Percentiles rank a stretch among this genome's conserved stretches.
phyloP scores from a whole-genome alignment of 2,329 filamentous ascomycete genomes.

The Talaromyces sp. region DNA sequence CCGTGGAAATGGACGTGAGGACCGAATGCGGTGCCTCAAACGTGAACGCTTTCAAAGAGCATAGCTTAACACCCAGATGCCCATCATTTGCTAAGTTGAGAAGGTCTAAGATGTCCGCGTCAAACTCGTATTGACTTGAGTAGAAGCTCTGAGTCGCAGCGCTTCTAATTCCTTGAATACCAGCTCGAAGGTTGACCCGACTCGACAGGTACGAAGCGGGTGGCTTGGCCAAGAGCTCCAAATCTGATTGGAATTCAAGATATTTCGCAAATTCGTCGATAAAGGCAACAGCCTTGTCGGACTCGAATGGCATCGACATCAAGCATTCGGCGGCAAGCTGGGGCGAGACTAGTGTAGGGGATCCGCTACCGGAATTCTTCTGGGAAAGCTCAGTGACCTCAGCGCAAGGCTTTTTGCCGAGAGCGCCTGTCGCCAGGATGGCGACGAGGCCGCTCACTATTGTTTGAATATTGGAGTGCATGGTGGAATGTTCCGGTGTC shows the following conservation, averaged over 20 bases:
- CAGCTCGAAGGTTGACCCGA: slow-evolving; percentile 44
- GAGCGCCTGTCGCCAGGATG: background rate
- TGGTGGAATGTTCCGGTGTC: background rate
- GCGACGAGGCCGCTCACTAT: background rate
- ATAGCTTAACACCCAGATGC: slow-evolving; percentile 40
- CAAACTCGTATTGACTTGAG: slow-evolving; percentile 53
- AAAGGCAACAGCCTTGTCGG: slow-evolving; percentile 19
- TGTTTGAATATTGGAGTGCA: background rate
- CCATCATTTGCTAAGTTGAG: slow-evolving; percentile 59
- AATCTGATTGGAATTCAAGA: slow-evolving; percentile 47
- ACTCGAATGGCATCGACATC: slow-evolving; percentile 26
- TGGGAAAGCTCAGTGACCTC: background rate
- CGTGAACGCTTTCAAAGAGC: slow-evolving; percentile 40
- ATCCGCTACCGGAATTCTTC: background rate
- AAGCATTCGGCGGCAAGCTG: slow-evolving; percentile 17
- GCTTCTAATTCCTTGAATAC: slow-evolving; percentile 42
- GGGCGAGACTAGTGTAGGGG: background rate
- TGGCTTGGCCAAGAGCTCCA: slow-evolving; percentile 48
- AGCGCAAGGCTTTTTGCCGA: slow-evolving; percentile 1
- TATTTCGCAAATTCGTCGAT: slow-evolving; percentile 29
- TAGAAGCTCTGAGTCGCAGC: slow-evolving; percentile 43
- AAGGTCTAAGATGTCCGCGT: slow-evolving; percentile 50
- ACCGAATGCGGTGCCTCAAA: slow-evolving; percentile 27
- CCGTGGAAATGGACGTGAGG: background rate
- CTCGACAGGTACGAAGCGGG: slow-evolving; percentile 50